phyloP scores from a whole-genome alignment of 768 basidiomycete genomes.

The Serpula lacrymans region DNA sequence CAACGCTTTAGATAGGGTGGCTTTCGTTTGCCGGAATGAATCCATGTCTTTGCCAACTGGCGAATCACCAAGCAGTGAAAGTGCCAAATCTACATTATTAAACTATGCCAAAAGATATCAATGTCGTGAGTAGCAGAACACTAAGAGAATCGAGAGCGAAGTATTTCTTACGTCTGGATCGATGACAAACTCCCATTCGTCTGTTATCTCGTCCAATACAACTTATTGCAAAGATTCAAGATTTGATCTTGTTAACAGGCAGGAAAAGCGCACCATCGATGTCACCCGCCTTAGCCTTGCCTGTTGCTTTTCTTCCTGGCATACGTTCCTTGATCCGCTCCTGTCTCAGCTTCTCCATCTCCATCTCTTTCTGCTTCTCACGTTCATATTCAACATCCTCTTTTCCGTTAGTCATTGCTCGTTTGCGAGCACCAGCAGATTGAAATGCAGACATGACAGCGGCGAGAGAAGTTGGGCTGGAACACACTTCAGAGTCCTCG shows the following conservation, averaged over 20 bases:
- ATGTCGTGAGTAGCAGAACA: slow-evolving; percentile 1
- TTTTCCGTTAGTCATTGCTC: slow-evolving; percentile 48
- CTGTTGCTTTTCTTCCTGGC: slow-evolving; percentile 51
- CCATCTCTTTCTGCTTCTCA: slow-evolving; percentile 57
- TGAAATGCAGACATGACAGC: slow-evolving; percentile 70
- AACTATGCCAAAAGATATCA: slow-evolving; percentile 48
- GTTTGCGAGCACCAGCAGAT: slow-evolving; percentile 56
- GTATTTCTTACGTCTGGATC: slow-evolving; percentile 64
- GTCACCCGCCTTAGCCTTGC: slow-evolving; percentile 66
- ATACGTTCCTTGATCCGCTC: slow-evolving; percentile 66
- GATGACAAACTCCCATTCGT: slow-evolving; percentile 88
- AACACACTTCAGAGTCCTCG: slow-evolving; percentile 21
- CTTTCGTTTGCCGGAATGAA: slow-evolving; percentile 75
- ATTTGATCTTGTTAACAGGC: not conserved
- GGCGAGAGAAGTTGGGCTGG: slow-evolving; percentile 45
- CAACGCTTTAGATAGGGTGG: slow-evolving; percentile 72
- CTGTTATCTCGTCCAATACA: slow-evolving; percentile 79
- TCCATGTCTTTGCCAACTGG: slow-evolving; percentile 70
- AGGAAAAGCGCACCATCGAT: slow-evolving; percentile 66
- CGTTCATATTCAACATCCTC: slow-evolving; percentile 54
- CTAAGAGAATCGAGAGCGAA: not conserved
- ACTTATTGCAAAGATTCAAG: not conserved
- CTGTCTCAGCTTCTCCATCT: slow-evolving; percentile 63
- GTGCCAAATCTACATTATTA: slow-evolving; percentile 89
- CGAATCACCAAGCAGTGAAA: slow-evolving; percentile 80